Evolutionary conservation across 1,284 basidiomycete species (phyloP).

Genomic region (Apiotrichum brassicae): DNA sequence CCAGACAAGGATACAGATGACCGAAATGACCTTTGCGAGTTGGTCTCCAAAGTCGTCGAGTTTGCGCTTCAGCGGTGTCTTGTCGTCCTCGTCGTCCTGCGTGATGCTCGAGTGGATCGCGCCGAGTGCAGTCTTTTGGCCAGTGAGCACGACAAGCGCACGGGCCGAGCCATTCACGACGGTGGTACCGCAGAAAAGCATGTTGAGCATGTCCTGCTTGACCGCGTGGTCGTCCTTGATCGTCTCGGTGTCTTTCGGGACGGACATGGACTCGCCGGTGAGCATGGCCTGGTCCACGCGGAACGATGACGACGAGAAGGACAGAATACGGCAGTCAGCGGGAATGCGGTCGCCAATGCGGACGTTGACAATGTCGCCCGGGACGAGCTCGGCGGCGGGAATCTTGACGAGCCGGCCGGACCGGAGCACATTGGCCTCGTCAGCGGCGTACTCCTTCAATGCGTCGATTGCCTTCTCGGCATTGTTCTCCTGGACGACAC

Average conservation of each 20-base stretch:
- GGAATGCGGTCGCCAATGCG: slow-evolving; percentile 91
- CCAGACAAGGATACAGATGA: slow-evolving; percentile 94
- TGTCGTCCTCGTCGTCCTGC: slow-evolving; percentile 56
- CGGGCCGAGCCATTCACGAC: slow-evolving; percentile 82
- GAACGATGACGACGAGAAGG: slow-evolving; percentile 78
- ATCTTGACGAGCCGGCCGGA: slow-evolving; percentile 64
- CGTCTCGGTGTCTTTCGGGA: slow-evolving; percentile 65
- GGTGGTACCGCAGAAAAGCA: slow-evolving; percentile 88
- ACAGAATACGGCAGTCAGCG: slow-evolving; percentile 81
- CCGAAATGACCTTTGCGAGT: slow-evolving; percentile 90
- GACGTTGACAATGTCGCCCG: slow-evolving; percentile 82
- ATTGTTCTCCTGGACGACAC: slow-evolving; percentile 89
- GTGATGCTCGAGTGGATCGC: slow-evolving; percentile 88
- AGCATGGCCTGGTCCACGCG: slow-evolving; percentile 89
- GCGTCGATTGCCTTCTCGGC: slow-evolving; percentile 96
- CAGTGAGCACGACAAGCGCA: slow-evolving; percentile 80
- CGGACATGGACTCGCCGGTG: slow-evolving; percentile 84
- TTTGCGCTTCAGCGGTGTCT: slow-evolving; percentile 91
- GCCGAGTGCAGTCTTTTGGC: slow-evolving; percentile 78
- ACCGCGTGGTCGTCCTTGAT: slow-evolving; percentile 70
- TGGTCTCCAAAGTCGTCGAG: slow-evolving; percentile 93
- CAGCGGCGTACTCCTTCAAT: slow-evolving; percentile 87
- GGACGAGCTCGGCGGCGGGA: slow-evolving; percentile 80
- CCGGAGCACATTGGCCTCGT: slow-evolving; percentile 85
- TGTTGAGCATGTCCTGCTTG: slow-evolving; percentile 94